These are phyloP conservation scores for Aspergillus sp. DNA, from an alignment of 2,329 filamentous ascomycete genomes.

Conservation along the genomic window DNA sequence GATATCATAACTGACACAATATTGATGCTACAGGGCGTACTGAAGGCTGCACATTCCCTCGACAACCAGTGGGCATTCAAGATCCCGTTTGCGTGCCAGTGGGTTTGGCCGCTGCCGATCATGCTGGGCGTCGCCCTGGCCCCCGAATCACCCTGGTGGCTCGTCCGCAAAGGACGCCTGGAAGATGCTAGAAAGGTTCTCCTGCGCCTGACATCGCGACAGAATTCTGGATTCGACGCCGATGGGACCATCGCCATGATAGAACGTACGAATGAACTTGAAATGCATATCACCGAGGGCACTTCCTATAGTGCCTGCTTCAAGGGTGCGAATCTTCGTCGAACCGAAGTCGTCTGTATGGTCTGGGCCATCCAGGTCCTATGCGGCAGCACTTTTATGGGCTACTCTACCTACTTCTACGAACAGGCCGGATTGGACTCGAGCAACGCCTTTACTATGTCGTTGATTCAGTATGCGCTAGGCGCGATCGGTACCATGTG, in stretches of 20 bases:
- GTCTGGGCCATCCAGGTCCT: conserved; percentile 29
- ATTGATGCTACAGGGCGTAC: too few species aligned
- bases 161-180: conserved; percentile 38
- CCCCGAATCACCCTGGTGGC: conserved; percentile 50
- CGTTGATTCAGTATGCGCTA: conserved; percentile 60
- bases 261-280: conserved; percentile 49
- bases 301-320: conserved; percentile 27
- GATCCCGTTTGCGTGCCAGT: conserved; percentile 50
- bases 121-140: conserved; percentile 41
- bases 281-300: conserved; percentile 11
- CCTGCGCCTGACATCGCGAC: conserved; percentile 36
- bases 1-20: too few species aligned
- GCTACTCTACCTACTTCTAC: conserved; percentile 32
- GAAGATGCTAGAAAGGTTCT: conserved; percentile 40
- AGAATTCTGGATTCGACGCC: conserved; percentile 40
- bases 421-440: conserved; percentile 34
- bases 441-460: conserved; percentile 39
- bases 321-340: conserved; percentile 25
- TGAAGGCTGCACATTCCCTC: too few species aligned
- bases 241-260: conserved; percentile 52
- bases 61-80: conserved; percentile 46
- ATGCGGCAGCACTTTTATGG: conserved; percentile 24
- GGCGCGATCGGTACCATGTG: conserved; percentile 49
- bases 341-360: conserved; percentile 38
- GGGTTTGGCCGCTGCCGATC: conserved; percentile 47